phyloP scores from a whole-genome alignment of 164 flowering plant genomes.

The Piper betle region DNA sequence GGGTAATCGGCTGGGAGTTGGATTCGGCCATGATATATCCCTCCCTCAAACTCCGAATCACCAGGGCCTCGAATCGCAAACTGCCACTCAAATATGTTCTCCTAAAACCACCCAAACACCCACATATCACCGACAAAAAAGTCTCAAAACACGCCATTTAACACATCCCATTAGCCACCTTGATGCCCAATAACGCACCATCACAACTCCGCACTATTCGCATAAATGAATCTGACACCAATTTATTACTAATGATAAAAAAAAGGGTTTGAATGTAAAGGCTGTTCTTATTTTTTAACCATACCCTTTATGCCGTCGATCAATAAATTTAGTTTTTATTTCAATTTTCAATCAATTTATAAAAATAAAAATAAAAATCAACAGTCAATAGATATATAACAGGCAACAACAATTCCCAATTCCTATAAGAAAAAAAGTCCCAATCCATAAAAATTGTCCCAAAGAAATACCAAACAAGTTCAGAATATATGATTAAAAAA shows the following conservation, averaged over 20 bases:
- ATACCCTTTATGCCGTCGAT: no score
- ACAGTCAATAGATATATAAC: not conserved
- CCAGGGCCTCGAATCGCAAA: slow-evolving; percentile 86
- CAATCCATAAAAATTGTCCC: not conserved
- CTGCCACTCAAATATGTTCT: slow-evolving; percentile 98
- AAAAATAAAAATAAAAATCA: no score
- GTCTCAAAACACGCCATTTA: no score
- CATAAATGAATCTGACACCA: no score
- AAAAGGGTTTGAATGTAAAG: no score
- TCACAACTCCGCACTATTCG: no score
- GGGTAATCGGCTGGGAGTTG: slow-evolving; percentile 93
- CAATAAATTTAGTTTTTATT: no score
- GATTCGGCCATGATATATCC: slow-evolving; percentile 90
- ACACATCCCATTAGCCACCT: no score
- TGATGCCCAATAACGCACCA: no score
- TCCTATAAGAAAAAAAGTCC: not conserved
- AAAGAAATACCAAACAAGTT: not conserved
- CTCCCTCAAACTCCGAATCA: slow-evolving; percentile 93
- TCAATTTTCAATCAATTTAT: no score
- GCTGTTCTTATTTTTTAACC: no score
- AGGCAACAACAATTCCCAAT: not conserved
- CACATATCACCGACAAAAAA: not conserved
- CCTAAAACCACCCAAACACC: slow-evolving; percentile 26
- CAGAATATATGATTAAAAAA: not conserved
- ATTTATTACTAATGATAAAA: no score